Evolutionary conservation across 768 basidiomycete species (phyloP), one percentile per base, ranked within the genome.

Genomic region (Botryobasidium botryosum): DNA sequence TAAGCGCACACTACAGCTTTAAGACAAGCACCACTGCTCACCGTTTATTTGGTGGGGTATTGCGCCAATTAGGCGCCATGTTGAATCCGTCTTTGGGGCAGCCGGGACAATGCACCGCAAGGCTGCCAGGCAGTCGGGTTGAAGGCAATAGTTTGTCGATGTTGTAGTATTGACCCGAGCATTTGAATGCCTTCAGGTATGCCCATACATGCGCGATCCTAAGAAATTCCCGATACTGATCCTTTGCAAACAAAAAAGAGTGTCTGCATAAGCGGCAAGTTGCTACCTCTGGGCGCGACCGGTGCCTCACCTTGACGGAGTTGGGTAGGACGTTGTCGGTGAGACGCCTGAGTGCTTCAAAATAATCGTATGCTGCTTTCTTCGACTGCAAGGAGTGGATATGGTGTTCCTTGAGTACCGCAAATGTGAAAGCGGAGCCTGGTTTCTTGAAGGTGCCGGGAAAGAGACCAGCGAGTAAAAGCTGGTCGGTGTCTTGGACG

Each of bases 161-260:
- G n/a, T n/a, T n/a, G n/a, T n/a, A n/a, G n/a, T n/a, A n/a, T n/a
- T n/a, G 32, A 12, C 43, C 43, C 12, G 29, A n/a, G 3, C 35
- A 18, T 21, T 32, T 5, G 6, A 26, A 36, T 3, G 43, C 4
- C 35, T 44, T 25, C 32, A 44, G 29, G 17, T 36, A 26, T n/a
- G 26, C 26, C 43, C 43, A 44, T 18, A 44, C 21, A 4, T 33
- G 32, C 27, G 24, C 35, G 5, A 26, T 24, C 3, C 29, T 5
- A 5, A 44, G 32, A 18, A 44, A 33, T 21, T 44, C 43, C 21
- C 43, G 35, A 21, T 44, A 44, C 3, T 33, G 43, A 44, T 44
- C 18, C 32, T 33, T 12, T 12, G 18, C 32, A n/a, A n/a, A n/a
- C n/a, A n/a, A n/a, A n/a, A n/a, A 18, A 33, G 32, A 12, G 18